Conservation (phyloP, 2,329 filamentous ascomycete species). For the Lachnellula hyalina region DNA sequence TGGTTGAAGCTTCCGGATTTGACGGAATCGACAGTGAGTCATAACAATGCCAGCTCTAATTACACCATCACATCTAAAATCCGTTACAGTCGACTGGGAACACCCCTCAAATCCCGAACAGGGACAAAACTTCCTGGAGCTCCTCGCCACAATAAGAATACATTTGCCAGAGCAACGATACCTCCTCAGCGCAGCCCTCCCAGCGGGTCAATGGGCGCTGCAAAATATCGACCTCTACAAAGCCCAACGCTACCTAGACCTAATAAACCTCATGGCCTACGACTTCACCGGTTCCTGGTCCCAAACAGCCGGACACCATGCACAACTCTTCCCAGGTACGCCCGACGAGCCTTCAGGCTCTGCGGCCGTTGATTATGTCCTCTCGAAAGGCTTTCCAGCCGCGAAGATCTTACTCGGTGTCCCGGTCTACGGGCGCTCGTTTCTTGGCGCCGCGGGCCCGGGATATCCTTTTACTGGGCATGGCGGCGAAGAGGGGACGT, state of each 20-base stretch:
- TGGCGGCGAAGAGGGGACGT: conserved; percentile 61
- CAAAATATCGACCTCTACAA: conserved; percentile 62
- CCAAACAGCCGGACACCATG: conserved; percentile 63
- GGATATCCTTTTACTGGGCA: conserved; percentile 54
- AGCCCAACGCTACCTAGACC: conserved; percentile 62
- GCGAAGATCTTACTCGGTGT: conserved; percentile 72
- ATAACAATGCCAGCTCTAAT: not conserved
- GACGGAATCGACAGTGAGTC: conserved; percentile 71
- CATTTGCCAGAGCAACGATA: conserved; percentile 65
- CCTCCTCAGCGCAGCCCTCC: conserved; percentile 66
- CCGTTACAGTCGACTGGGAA: conserved; percentile 69
- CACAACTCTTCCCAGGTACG: conserved; percentile 62
- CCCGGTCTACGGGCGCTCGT: conserved; percentile 70
- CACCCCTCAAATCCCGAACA: conserved; percentile 63
- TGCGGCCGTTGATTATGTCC: conserved; percentile 59
- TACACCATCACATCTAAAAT: not conserved
- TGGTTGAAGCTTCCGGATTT: conserved; percentile 66
- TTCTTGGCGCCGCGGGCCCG: conserved; percentile 58
- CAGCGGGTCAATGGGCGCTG: conserved; percentile 60
- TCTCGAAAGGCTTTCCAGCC: conserved; percentile 59
- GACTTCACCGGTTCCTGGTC: conserved; percentile 73
- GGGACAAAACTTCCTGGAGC: conserved; percentile 63
- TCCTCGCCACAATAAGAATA: conserved; percentile 61
- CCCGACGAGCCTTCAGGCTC: conserved; percentile 59
- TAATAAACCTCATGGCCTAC: conserved; percentile 75